phyloP scores from a whole-genome alignment of 2,329 filamentous ascomycete species.

The Parastagonospora nodorum region DNA sequence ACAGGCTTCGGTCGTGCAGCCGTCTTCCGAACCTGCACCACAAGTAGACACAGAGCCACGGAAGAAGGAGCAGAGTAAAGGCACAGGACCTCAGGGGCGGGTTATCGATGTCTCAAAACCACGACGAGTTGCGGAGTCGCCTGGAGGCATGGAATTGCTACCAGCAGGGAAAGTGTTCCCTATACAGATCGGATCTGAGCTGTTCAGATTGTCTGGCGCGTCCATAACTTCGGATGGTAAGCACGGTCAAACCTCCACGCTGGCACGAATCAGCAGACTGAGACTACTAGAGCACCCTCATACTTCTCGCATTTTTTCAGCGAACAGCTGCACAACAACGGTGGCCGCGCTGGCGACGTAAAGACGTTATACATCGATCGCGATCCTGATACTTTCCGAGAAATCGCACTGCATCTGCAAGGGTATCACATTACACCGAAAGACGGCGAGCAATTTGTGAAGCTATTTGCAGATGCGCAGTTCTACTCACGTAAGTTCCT shows the following conservation, averaged over 20 bases:
- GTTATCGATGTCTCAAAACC: constrained; percentile 42
- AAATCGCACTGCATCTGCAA: constrained; percentile 89
- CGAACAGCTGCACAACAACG: constrained; percentile 73
- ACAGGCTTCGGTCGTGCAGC: constrained; percentile 16
- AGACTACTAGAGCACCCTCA: constrained; percentile 76
- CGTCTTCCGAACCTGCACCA: constrained; percentile 18
- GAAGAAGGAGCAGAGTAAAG: constrained; percentile 35
- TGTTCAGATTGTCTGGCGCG: constrained; percentile 72
- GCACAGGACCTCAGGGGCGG: constrained; percentile 39
- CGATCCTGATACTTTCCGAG: constrained; percentile 84
- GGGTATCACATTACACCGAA: constrained; percentile 83
- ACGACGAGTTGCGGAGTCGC: constrained; percentile 35
- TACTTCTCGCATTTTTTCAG: constrained; percentile 96
- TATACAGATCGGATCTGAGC: constrained; percentile 70
- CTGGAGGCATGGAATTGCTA: constrained; percentile 52
- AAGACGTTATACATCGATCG: constrained; percentile 94
- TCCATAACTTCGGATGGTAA: constrained; percentile 74
- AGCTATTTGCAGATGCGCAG: constrained; percentile 90
- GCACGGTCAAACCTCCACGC: constrained; percentile 29
- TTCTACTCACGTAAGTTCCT: constrained; percentile 77
- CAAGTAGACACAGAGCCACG: constrained; percentile 24
- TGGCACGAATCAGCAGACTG: constrained; percentile 40
- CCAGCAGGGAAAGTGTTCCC: constrained; percentile 74
- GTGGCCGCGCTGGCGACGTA: constrained; percentile 63
- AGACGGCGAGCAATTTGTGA: constrained; percentile 86